These are phyloP conservation scores for Pochonia chlamydosporia DNA, from an alignment of 2,329 filamentous ascomycete species.

Conservation along the genomic window DNA sequence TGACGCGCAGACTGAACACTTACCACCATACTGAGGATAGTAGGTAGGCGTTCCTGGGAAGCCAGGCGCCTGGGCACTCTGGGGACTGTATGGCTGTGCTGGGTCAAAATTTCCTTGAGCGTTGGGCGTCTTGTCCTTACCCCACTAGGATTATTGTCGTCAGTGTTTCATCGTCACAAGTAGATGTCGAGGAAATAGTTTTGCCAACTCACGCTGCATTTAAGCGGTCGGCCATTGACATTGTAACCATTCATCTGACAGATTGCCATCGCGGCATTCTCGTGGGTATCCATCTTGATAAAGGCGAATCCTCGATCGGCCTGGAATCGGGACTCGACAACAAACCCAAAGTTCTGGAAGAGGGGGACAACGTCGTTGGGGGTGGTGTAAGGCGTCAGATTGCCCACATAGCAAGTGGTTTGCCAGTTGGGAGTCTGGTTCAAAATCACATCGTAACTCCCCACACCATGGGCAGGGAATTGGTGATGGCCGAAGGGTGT, in stretches of 20 bases:
- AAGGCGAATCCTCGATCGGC: constrained; percentile 97
- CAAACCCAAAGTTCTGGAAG: constrained; percentile 97
- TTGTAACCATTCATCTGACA: constrained; percentile 98
- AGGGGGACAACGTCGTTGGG: constrained; percentile 95
- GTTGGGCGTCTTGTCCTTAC: constrained; percentile 93
- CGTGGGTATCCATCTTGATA: constrained; percentile 98
- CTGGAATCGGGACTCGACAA: constrained; percentile 96
- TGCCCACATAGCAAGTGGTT: constrained; percentile 97
- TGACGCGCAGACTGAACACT: constrained; percentile 22
- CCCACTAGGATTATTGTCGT: constrained; percentile 63
- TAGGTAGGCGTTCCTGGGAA: constrained; percentile 79
- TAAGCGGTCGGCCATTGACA: constrained; percentile 91
- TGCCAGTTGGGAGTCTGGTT: constrained; percentile 96
- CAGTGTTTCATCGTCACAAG: not conserved
- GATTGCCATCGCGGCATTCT: constrained; percentile 97
- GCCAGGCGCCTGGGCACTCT: constrained; percentile 64
- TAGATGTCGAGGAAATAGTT: constrained; percentile 17
- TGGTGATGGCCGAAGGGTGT: constrained; percentile 96
- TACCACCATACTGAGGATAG: constrained; percentile 91
- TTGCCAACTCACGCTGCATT: constrained; percentile 94
- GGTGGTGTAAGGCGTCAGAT: constrained; percentile 94
- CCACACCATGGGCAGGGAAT: constrained; percentile 92
- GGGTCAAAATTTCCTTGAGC: constrained; percentile 63
- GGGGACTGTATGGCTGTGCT: constrained; percentile 64
- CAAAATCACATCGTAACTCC: constrained; percentile 96